Percentiles rank a stretch among this genome's conserved stretches.
Conservation (phyloP, 352 stramenopile species). For the Phytophthora aleatoria region DNA sequence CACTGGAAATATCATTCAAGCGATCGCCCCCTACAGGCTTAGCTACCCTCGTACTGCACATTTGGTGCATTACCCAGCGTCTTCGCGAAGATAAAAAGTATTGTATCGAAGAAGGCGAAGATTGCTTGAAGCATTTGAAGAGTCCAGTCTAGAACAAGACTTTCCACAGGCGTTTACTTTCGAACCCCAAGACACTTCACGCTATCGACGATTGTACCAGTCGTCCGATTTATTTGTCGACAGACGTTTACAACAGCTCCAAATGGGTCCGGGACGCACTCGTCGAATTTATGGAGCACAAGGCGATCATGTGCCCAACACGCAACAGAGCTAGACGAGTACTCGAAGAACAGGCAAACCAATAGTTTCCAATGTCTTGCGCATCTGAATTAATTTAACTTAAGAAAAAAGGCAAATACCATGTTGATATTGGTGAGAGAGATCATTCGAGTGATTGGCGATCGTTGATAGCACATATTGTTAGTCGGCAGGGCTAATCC, state of each 20-base stretch:
- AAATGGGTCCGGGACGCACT: not conserved
- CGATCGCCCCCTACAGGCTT: not conserved
- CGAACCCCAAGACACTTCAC: not conserved
- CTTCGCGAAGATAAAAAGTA: not conserved
- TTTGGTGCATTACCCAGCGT: not conserved
- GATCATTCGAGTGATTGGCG: not conserved
- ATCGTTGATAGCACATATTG: not conserved
- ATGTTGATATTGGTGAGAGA: not conserved
- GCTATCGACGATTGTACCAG: not conserved
- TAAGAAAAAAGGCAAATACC: not conserved
- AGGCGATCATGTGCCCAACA: not conserved
- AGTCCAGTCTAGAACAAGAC: not conserved
- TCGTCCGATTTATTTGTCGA: not conserved
- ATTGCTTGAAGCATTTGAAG: not conserved
- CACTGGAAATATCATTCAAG: not conserved
- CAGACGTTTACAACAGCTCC: not conserved
- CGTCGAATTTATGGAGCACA: not conserved
- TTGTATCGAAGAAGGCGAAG: not conserved
- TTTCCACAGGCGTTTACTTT: not conserved
- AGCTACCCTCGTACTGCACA: not conserved
- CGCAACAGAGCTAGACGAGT: not conserved
- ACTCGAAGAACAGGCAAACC: not conserved
- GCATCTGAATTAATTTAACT: not conserved
- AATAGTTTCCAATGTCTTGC: not conserved
- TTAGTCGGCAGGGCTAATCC: not conserved